Evolutionary conservation across 1,284 basidiomycete species (phyloP), one percentile per base, ranked within the genome.

Genomic region (Coriolopsis trogii): DNA sequence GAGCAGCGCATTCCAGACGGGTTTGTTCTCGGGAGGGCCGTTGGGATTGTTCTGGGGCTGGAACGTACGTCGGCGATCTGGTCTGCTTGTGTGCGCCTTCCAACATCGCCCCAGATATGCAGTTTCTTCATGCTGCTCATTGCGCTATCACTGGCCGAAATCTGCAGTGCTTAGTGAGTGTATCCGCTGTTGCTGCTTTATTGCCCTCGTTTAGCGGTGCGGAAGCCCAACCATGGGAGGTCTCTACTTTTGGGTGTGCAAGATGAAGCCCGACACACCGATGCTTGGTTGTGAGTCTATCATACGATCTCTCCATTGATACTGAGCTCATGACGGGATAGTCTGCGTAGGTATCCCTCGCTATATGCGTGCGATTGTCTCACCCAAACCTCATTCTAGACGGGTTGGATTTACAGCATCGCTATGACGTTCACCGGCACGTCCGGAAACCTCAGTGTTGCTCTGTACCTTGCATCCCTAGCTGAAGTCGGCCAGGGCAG

Each of bases 171-270:
- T 38, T 83, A 80, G 80, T 81, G 56, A 64, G 79, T 69, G 3
- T 38, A 46, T 53, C 41, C 4, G 36, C 24, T 30, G 18, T 41
- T 41, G 2, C n/a, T 34, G 8, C 12, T 34, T 1, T 7, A 6
- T 6, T 36, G 33, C 16, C n/a, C 8, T 15, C 23, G 15, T n/a
- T n/a, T n/a, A n/a, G n/a, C n/a, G n/a, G 28, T 16, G 9, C 12
- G 23, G 16, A 33, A 81, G 77, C 53, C 78, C 80, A 0, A 80
- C 81, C 2, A 76, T 82, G 73, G 81, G 81, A 16, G 81, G 80
- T 3, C 64, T 83, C 31, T 84, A 83, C 63, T 83, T 82, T 60
- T 83, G 81, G 80, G 81, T 82, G n/a, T 82, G 78, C 69, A 80
- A 76, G 61, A 80, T 84, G 80, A 82, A 82, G 58, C 79, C 80